Base-by-base conservation (phyloP, 2,329 filamentous ascomycete species). In the Fusarium tanahbumbuense region DNA sequence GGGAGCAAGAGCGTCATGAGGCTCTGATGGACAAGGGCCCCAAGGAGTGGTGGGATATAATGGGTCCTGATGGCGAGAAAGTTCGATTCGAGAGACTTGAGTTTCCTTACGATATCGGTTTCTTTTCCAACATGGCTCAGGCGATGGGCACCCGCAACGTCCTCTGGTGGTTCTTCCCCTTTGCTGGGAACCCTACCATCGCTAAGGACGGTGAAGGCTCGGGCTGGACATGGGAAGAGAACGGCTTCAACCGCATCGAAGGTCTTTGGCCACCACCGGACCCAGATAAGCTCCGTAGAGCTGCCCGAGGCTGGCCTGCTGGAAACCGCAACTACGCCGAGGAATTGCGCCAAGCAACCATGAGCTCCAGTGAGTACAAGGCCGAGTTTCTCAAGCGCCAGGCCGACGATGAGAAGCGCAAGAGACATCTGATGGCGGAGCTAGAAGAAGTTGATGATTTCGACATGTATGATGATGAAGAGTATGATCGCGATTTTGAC, bases 31-130 rank as follows among this genome's bases (percentile, higher is more conserved):
- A 83, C 23, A 82, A 86, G 30, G 81, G 83, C 8, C 80, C 81
- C 34, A 78, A 75, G n/a, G 79, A 83, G 56, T 85, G 80, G 79
- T 85, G 83, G 83, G 78, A 81, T 30, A 64, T 81, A 11, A 73
- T 67, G 25, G 77, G 75, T 1, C 75, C 78, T 11, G 78, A 79
- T 34, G 80, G 79, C 10, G 78, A 80, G 28, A 75, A 82, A 59
- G 67, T 90, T 4, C 80, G 83, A 13, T 85, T 92, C 45, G 83
- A 86, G 60, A 86, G 84, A 56, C 87, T 94, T 73, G 92, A 95
- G 78, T 96, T 93, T 73, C 93, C 93, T 0, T 96, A 94, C 79
- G 93, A 97, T 75, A 81, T 95, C 46, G 92, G 92, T 52, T 83
- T 96, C 73, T 93, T 88, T 81, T 78, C 82, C 37, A 97, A 97